Evolutionary conservation across 345 rosid genomes (phyloP), one percentile per base, ranked within the genome.

Genomic region (Eucalyptus polyanthemos): DNA sequence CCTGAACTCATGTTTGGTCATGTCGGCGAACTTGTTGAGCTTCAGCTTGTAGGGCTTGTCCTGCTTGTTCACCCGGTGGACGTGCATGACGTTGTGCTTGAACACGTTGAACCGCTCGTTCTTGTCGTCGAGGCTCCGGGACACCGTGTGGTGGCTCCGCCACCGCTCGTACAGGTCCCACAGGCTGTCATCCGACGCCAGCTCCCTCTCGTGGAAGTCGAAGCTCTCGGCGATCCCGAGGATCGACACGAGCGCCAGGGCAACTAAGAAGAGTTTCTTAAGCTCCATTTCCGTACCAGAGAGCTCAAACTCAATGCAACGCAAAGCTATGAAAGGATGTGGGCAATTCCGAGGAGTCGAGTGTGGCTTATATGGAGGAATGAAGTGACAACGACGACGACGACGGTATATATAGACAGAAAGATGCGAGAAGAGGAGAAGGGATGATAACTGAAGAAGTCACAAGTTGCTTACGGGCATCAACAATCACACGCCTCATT

Each of bases 141-240:
- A 91, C 60, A 95, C 94, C 21, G 96, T 94, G 93, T 97, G 98
- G 89, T 97, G 97, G 90, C 96, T 95, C 91, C 97, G 94, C 99
- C 99, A 96, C 86, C 96, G 91, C 94, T 96, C 98, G 37, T 97
- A 97, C 81, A 97, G 86, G 42, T 94, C 96, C 98, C 97, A 94
- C 88, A 97, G 88, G 50, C 93, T 93, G 34, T 97, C 95, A 67
- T 97, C 98, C 0, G 97, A 92, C 21, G 87, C 95, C 89, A 97
- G 87, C 19, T 97, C 98, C 88, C 91, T 93, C 65, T 95, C 95
- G 42, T 93, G 94, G 93, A 93, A 94, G 86, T 97, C 98, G 54
- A 97, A 93, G 91, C 98, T 72, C 87, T 93, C 88, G 7, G 93
- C 90, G 3, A 90, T 87, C 56, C 92, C 93, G 27, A 94, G 89